Conservation (phyloP, 1,284 basidiomycete genomes). For the Coniferiporia sulphurascens region DNA sequence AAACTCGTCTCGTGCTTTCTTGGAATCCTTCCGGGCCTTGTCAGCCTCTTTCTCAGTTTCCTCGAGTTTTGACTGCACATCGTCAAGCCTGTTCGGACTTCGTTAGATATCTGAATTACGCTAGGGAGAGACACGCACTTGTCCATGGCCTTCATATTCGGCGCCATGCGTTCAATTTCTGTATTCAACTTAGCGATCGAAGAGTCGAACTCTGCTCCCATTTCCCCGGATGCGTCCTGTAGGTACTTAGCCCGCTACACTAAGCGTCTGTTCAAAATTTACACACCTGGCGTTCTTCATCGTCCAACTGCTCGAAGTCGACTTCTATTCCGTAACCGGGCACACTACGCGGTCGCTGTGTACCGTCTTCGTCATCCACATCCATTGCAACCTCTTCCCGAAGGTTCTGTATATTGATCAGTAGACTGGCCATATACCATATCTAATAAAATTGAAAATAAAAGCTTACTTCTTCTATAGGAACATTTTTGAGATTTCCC, state of each 20-base stretch:
- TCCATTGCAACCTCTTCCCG: slow-evolving; percentile 87
- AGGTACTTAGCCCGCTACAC: not conserved
- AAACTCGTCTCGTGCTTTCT: slow-evolving; percentile 86
- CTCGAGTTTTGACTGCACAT: slow-evolving; percentile 78
- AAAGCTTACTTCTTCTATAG: slow-evolving; percentile 81
- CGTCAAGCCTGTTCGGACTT: slow-evolving; percentile 62
- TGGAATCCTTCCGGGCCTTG: slow-evolving; percentile 79
- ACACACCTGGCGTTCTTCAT: slow-evolving; percentile 76
- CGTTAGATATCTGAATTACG: slow-evolving; percentile 11
- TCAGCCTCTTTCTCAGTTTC: slow-evolving; percentile 76
- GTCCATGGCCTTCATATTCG: slow-evolving; percentile 95
- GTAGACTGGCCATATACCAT: slow-evolving; percentile 2
- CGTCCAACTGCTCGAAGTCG: slow-evolving; percentile 77
- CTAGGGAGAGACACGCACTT: slow-evolving; percentile 38
- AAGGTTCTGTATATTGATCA: slow-evolving; percentile 49
- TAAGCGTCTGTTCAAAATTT: not conserved
- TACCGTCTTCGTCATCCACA: slow-evolving; percentile 77
- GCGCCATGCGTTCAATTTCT: slow-evolving; percentile 93
- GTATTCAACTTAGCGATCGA: slow-evolving; percentile 66
- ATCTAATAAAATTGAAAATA: not conserved
- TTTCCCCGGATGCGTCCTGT: slow-evolving; percentile 64
- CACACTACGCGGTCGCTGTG: slow-evolving; percentile 66
- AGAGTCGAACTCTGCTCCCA: slow-evolving; percentile 73
- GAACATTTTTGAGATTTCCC: slow-evolving; percentile 82
- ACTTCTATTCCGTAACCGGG: slow-evolving; percentile 89